Evolutionary conservation across 1,139 yeast species (phyloP).

Genomic region (Meyerozyma carpophila): DNA sequence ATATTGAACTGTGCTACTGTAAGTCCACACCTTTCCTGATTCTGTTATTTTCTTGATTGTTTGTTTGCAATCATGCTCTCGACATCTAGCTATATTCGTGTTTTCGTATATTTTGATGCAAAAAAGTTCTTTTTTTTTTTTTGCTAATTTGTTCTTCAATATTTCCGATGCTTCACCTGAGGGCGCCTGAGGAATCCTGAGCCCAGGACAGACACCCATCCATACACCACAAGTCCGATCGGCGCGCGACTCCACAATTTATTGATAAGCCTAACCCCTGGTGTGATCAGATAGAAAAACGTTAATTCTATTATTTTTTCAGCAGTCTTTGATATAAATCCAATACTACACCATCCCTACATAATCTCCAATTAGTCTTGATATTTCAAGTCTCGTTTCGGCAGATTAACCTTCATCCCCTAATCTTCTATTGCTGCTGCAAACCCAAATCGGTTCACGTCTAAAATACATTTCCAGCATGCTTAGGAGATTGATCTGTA

Average conservation of each 20-base stretch:
- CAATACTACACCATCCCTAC: background rate
- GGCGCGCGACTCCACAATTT: slow-evolving; percentile 1
- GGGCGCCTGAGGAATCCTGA: background rate
- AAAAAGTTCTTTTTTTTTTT: too few species aligned
- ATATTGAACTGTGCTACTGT: too few species aligned
- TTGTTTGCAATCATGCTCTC: too few species aligned
- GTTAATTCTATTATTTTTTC: background rate
- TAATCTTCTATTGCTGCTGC: background rate
- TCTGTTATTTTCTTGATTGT: too few species aligned
- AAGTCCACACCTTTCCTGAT: too few species aligned
- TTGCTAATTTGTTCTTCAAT: background rate
- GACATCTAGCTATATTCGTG: too few species aligned
- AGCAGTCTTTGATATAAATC: background rate
- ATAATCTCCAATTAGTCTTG: too few species aligned
- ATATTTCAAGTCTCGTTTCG: too few species aligned
- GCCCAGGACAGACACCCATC: background rate
- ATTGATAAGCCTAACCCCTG: background rate
- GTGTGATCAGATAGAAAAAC: background rate
- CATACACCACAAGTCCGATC: background rate
- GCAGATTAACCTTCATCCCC: background rate
- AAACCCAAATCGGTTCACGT: background rate
- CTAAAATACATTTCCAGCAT: background rate
- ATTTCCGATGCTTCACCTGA: background rate
- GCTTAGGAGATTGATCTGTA: background rate
- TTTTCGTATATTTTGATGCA: too few species aligned